phyloP scores from a whole-genome alignment of 2,329 filamentous ascomycete genomes.

The Furcasterigmium furcatum region DNA sequence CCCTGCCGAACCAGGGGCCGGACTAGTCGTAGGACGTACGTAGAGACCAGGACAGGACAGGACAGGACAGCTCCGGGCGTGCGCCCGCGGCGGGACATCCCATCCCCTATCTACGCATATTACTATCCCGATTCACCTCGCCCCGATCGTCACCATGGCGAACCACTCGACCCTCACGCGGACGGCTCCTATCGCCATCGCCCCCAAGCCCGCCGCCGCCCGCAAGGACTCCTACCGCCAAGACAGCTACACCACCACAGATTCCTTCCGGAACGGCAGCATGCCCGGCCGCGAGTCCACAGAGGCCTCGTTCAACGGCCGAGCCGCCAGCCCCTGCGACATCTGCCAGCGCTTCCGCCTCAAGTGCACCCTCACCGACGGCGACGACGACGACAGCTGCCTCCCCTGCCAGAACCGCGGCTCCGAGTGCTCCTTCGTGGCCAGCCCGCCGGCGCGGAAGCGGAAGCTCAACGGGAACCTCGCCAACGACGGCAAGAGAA shows the following conservation, averaged over 20 bases:
- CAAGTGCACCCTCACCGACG: conserved; percentile 70
- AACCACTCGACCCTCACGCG: conserved; percentile 46
- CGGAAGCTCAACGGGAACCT: conserved; percentile 69
- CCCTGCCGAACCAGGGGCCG: conserved; percentile 6
- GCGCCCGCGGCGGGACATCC: conserved; percentile 14
- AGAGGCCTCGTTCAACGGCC: conserved; percentile 39
- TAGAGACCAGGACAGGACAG: too few relatives aligned
- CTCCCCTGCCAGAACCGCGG: conserved; percentile 75
- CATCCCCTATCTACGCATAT: conserved; percentile 4
- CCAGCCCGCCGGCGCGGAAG: conserved; percentile 75
- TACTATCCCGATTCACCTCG: conserved; percentile 8
- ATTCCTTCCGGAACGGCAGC: conserved; percentile 43
- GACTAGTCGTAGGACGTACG: conserved; percentile 7
- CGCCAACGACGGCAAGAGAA: conserved; percentile 65
- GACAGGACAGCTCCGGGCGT: too few relatives aligned
- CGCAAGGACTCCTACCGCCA: conserved; percentile 39
- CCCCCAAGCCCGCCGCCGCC: conserved; percentile 49
- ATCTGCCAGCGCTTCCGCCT: conserved; percentile 71
- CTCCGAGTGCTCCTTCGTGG: conserved; percentile 74
- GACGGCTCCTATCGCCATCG: conserved; percentile 65
- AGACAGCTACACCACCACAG: conserved; percentile 42
- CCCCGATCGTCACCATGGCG: conserved; percentile 43
- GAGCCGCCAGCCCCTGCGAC: conserved; percentile 60
- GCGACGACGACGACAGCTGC: conserved; percentile 69
- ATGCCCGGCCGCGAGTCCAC: conserved; percentile 50